Evolutionary conservation across 139 green algal genomes (phyloP).

Genomic region (Nannochloris sp.): DNA sequence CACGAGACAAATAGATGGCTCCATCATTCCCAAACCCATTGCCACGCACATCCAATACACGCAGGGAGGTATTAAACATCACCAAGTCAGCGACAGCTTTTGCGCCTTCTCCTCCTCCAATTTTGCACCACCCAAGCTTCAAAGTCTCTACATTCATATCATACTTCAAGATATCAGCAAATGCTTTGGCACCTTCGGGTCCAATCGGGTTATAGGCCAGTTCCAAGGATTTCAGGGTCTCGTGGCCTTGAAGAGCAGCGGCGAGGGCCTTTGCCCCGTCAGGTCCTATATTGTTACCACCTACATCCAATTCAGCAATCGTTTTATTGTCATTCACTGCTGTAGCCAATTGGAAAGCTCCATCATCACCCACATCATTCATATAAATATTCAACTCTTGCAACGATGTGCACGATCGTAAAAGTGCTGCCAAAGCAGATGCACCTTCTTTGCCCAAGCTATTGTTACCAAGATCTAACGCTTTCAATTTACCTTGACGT

Average conservation of each 20-base stretch:
- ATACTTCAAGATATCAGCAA: conserved; percentile 84
- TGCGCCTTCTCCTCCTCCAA: conserved; percentile 68
- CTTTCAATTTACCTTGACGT: conserved; percentile 11
- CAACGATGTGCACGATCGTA: conserved; percentile 53
- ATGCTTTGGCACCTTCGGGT: conserved; percentile 54
- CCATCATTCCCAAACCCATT: conserved; percentile 85
- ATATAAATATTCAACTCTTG: conserved; percentile 91
- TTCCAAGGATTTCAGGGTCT: conserved; percentile 61
- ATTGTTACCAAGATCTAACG: conserved; percentile 93
- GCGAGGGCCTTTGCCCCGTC: conserved; percentile 48
- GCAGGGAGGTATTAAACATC: conserved; percentile 80
- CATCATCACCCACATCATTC: conserved; percentile 88
- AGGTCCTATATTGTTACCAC: conserved; percentile 90
- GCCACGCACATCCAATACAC: conserved; percentile 83
- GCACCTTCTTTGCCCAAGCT: conserved; percentile 59
- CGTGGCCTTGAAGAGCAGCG: conserved; percentile 42
- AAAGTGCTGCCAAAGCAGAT: conserved; percentile 57
- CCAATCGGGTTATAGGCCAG: conserved; percentile 94
- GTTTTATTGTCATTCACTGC: conserved; percentile 52
- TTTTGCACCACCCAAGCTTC: conserved; percentile 96
- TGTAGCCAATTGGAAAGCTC: conserved; percentile 56
- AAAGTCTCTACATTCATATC: conserved; percentile 67
- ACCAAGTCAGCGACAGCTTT: conserved; percentile 79
- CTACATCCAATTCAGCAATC: conserved; percentile 80
- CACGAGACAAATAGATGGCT: conserved; percentile 31